Base-by-base conservation (phyloP, 306 rosid species). In the Cotoneaster glaucophyllus region DNA sequence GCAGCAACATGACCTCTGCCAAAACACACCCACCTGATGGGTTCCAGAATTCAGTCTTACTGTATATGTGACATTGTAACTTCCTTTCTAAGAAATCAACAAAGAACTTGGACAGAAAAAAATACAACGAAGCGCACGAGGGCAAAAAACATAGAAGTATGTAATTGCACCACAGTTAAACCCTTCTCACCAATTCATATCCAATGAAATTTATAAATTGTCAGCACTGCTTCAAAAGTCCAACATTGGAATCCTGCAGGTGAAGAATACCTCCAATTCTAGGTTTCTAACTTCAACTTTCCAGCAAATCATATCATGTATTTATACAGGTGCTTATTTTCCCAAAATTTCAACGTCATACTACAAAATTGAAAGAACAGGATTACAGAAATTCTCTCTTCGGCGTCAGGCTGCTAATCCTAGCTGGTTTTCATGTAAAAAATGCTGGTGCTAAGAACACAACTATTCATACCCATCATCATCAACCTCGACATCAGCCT, bases 401-500 rank as follows among this genome's bases (percentile, higher is more conserved):
- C 62, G 52, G 74, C 53, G 43, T 64, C 57, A 34, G 28, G 75
- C 26, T 29, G 78, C 79, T 66, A 76, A 54, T 59, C 74, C 15
- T 22, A 70, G 79, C n/a, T 73, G 45, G 57, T 21, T 68, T 72
- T 62, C 6, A 58, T 56, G 73, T 37, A 77, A 77, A 73, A 65
- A 57, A 67, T 56, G 66, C 67, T 14, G 53, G 48, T 71, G 43
- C n/a, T 9, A n/a, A 68, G 12, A 77, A 26, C 65, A 70, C 48
- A 41, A 26, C 56, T 52, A 48, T 48, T 48, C 54, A 48, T 78
- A 84, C 43, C 63, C 87, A 74, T 81, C 84, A 68, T 89, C 91
- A 56, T 90, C 97, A 75, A 85, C 74, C 54, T 90, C 99, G 75
- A 82, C 80, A 64, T 89, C 98, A 73, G 48, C 71, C 77, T 85